phyloP scores from a whole-genome alignment of 192 early-diverging fungal genomes.

The Podila epicladia region DNA sequence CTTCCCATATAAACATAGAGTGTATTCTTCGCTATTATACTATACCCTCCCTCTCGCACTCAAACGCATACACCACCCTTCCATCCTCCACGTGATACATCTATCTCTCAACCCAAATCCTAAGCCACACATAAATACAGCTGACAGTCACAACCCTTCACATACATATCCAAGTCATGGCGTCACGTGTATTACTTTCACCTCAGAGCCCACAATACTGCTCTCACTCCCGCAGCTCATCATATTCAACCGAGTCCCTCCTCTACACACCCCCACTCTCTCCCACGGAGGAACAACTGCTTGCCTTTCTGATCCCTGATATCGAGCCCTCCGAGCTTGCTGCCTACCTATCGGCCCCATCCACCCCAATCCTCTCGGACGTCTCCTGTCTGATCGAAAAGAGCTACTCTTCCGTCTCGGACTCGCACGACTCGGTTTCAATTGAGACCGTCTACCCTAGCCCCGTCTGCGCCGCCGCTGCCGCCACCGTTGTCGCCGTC shows the following conservation, averaged over 20 bases:
- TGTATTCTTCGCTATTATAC: too few relatives aligned
- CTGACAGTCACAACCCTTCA: too few relatives aligned
- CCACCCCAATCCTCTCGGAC: slow-evolving; percentile 36
- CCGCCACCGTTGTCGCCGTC: slow-evolving; percentile 42
- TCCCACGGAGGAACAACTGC: slow-evolving; percentile 41
- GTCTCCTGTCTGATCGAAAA: slow-evolving; percentile 40
- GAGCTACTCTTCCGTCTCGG: slow-evolving; percentile 1
- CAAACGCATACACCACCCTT: too few relatives aligned
- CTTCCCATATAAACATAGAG: too few relatives aligned
- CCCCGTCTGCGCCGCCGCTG: slow-evolving; percentile 46
- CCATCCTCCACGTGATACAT: too few relatives aligned
- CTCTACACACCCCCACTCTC: slow-evolving; percentile 47
- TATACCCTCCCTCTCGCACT: too few relatives aligned
- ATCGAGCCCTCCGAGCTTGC: slow-evolving; percentile 49
- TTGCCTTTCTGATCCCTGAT: slow-evolving; percentile 48
- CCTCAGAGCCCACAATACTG: not conserved
- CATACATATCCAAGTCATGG: too few relatives aligned
- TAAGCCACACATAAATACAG: too few relatives aligned
- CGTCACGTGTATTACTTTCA: too few relatives aligned
- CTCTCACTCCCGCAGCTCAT: slow-evolving; percentile 15
- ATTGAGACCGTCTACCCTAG: slow-evolving; percentile 45
- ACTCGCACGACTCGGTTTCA: not conserved
- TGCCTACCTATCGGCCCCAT: slow-evolving; percentile 40
- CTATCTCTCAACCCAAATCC: too few relatives aligned
- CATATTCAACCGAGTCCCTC: slow-evolving; percentile 24